phyloP scores from a whole-genome alignment of 306 rosid species.

The Nissolia schottii region DNA sequence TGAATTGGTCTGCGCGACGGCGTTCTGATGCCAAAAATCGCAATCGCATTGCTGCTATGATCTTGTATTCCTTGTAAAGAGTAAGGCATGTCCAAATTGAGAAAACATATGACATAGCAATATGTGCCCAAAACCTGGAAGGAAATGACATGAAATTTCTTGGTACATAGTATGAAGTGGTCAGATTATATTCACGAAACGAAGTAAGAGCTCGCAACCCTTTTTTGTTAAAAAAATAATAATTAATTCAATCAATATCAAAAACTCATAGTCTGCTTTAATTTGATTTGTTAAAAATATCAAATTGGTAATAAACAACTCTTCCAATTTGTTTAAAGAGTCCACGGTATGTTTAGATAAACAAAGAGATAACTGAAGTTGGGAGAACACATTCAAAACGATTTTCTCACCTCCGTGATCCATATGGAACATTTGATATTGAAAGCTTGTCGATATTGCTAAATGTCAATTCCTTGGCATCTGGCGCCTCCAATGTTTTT shows the following conservation, averaged over 20 bases:
- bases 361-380: not conserved
- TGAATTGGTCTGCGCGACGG: constrained; percentile 81
- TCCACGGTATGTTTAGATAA: not conserved
- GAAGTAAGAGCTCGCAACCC: not conserved
- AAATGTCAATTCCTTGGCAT: constrained; percentile 41
- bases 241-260: not conserved
- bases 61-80: constrained; percentile 67
- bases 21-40: constrained; percentile 66
- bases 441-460: constrained; percentile 82
- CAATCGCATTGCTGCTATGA: constrained; percentile 62
- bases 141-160: not conserved
- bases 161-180: constrained; percentile 12
- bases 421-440: constrained; percentile 73
- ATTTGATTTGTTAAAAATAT: not conserved
- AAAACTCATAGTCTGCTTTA: not conserved
- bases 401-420: constrained; percentile 58
- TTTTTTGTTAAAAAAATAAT: not conserved
- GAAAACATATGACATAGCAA: constrained; percentile 72
- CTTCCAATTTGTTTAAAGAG: not conserved
- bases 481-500: constrained; percentile 35
- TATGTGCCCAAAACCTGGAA: constrained; percentile 80
- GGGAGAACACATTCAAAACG: not conserved
- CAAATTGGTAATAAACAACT: not conserved
- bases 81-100: constrained; percentile 77
- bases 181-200: not conserved